phyloP scores from a whole-genome alignment of 23 red algal species.

The Agarophyton chilense region DNA sequence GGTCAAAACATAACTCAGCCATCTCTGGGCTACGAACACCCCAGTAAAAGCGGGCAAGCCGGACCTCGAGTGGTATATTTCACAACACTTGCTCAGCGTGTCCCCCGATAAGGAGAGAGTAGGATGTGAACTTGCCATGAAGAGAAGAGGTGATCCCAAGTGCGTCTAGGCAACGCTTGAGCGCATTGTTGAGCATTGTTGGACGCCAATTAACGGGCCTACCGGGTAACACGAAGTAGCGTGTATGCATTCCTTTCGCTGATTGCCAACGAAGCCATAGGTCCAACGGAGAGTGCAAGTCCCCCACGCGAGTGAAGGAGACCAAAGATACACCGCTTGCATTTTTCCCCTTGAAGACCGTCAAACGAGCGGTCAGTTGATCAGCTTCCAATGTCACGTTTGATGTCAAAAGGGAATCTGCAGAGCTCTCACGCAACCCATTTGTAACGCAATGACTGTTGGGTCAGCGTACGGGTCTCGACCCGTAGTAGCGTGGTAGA shows the following conservation, averaged over 20 bases:
- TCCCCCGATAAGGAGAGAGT: constrained; percentile 5
- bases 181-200: background rate
- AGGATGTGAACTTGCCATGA: background rate
- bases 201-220: background rate
- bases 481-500: too few species aligned
- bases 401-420: background rate
- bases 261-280: background rate
- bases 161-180: background rate
- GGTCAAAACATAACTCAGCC: constrained; percentile 14
- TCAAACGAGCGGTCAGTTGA: background rate
- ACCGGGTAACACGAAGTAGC: constrained; percentile 13
- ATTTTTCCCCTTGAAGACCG: background rate
- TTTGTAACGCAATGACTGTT: too few species aligned
- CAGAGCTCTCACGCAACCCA: constrained; percentile 33
- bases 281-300: background rate
- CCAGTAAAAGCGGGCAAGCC: constrained; percentile 11
- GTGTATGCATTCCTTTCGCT: background rate
- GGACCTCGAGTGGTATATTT: background rate
- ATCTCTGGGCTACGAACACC: background rate
- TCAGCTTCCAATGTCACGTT: background rate
- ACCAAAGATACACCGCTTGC: background rate
- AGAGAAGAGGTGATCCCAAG: background rate
- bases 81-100: constrained; percentile 14
- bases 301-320: background rate
- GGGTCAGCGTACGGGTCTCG: too few species aligned